phyloP scores from a whole-genome alignment of 495 filamentous ascomycete genomes.

The Talaromyces liani region DNA sequence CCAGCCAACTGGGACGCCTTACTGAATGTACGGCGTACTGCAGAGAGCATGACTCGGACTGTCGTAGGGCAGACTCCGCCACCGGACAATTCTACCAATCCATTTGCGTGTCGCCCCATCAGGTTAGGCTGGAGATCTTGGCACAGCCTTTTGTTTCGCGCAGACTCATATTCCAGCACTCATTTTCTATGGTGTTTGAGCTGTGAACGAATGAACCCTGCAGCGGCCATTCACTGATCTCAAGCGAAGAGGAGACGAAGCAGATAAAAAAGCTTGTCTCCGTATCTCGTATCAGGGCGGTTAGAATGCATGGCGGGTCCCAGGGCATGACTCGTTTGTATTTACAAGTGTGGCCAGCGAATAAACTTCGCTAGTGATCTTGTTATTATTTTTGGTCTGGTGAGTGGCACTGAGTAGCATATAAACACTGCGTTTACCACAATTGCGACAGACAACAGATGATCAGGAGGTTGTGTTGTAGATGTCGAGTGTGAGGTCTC shows the following conservation, averaged over 20 bases:
- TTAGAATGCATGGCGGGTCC: background rate
- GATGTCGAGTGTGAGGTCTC: background rate
- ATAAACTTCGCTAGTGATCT: background rate
- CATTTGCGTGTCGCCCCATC: background rate
- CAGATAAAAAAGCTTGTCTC: background rate
- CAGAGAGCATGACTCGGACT: background rate
- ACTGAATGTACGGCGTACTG: background rate
- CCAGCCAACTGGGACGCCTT: background rate
- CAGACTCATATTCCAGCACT: background rate
- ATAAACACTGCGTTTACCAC: background rate
- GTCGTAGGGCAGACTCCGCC: conserved; percentile 5
- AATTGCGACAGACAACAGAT: background rate
- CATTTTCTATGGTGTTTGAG: background rate
- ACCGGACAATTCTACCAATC: background rate
- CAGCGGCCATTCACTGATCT: background rate
- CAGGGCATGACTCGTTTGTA: background rate
- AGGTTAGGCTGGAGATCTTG: background rate
- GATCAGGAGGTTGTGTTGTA: background rate
- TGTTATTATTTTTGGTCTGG: background rate
- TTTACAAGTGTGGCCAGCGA: background rate
- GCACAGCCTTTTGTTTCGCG: background rate
- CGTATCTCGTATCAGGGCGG: background rate
- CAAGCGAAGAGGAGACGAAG: background rate
- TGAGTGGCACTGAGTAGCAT: background rate
- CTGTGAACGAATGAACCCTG: background rate